phyloP scores from a whole-genome alignment of 192 early-diverging fungal genomes.

The Rhizophagus clarus region DNA sequence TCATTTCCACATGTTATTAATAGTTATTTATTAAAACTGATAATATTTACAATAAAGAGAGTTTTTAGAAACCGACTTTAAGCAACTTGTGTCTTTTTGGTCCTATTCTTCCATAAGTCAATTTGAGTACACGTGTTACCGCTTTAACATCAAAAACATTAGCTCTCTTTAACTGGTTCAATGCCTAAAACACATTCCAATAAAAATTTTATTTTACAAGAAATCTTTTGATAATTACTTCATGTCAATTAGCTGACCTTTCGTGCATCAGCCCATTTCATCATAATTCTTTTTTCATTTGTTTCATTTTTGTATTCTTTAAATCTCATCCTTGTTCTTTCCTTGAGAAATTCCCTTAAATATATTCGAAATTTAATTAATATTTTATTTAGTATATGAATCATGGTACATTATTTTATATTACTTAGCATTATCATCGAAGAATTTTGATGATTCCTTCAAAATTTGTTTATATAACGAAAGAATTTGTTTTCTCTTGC shows the following conservation, averaged over 20 bases:
- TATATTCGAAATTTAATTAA: background rate
- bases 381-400: background rate
- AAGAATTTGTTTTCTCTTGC: background rate
- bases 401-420: background rate
- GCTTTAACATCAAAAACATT: constrained; percentile 27
- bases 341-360: constrained; percentile 15
- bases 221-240: background rate
- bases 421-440: constrained; percentile 28
- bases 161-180: constrained; percentile 15
- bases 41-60: background rate
- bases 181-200: background rate
- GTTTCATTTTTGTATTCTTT: constrained; percentile 26
- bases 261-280: constrained; percentile 3
- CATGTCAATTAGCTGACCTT: background rate
- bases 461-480: constrained; percentile 22
- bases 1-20: background rate
- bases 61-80: constrained; percentile 1
- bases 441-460: constrained; percentile 22
- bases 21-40: too few species aligned
- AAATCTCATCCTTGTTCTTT: constrained; percentile 15
- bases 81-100: constrained; percentile 19
- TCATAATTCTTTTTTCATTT: constrained; percentile 12
- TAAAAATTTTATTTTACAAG: background rate
- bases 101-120: constrained; percentile 21
- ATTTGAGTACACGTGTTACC: constrained; percentile 17